Base-by-base conservation (phyloP, 2,329 filamentous ascomycete genomes). In the Colletotrichum neosansevieriae region DNA sequence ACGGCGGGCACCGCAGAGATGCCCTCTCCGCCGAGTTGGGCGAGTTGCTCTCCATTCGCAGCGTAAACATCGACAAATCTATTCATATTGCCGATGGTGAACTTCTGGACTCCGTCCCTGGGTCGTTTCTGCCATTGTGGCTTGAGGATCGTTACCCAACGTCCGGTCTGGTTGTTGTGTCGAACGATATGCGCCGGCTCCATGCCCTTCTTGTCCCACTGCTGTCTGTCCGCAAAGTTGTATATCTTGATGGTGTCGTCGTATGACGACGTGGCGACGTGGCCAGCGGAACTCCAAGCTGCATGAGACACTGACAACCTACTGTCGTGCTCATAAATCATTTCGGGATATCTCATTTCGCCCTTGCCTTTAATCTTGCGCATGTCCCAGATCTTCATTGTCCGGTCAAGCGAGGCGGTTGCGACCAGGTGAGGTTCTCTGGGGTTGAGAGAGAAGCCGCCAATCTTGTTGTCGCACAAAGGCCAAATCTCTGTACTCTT, bases 71-170 rank as follows among this genome's bases (percentile, higher is more conserved):
- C 96, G 1, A 98, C 93, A 74, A 98, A 98, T 1, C 96, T 89
- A 76, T 97, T 97, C 96, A 98, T 98, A 73, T 98, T 99, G 1
- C 93, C 96, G 65, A 99, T 95, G 24, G 89, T 92, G 74, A 99
- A 94, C 70, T 95, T 94, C 71, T 97, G 91, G 5, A 97, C 89
- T 7, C 91, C 90, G 67, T 96, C 93, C 38, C 86, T 82, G 0
- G 96, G 95, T 51, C 88, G 86, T 36, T 88, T 84, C 78, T 99
- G 96, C 96, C 96, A 99, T 74, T 97, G 94, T 0, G 77, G 96
- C 86, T 85, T 97, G 76, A 85, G 78, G 38, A 88, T 97, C 0
- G 94, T 97, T 0, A 98, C 94, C 94, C 94, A 98, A 63, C 94
- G 86, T 0, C 95, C 96, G 0, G 94, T 98, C 81, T 99, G 96